phyloP scores from a whole-genome alignment of 2,329 filamentous ascomycete species.

The Curvularia sp. region DNA sequence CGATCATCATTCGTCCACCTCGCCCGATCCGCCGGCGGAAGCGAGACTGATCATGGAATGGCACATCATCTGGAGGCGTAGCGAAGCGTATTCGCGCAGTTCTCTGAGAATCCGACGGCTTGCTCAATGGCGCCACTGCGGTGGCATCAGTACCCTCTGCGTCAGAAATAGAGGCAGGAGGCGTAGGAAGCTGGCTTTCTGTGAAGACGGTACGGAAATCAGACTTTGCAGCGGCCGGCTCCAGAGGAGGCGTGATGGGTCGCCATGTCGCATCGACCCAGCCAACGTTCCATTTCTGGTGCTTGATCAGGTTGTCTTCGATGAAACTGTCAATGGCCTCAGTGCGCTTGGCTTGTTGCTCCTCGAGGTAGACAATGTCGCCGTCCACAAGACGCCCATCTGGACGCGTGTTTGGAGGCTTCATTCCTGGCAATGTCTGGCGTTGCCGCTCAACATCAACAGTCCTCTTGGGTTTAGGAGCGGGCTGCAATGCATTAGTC shows the following conservation, averaged over 20 bases:
- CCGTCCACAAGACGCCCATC: constrained; percentile 76
- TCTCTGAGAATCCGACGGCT: constrained; percentile 35
- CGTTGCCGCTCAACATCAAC: constrained; percentile 66
- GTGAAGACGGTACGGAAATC: constrained; percentile 52
- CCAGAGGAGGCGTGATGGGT: constrained; percentile 79
- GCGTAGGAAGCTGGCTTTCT: constrained; percentile 54
- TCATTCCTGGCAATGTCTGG: constrained; percentile 69
- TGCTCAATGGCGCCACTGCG: constrained; percentile 47
- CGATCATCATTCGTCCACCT: constrained; percentile 85
- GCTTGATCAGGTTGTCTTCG: constrained; percentile 84
- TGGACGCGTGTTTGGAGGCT: constrained; percentile 60
- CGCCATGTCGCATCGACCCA: constrained; percentile 87
- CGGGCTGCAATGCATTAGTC: constrained; percentile 40
- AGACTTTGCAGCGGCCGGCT: constrained; percentile 52
- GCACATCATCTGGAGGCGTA: constrained; percentile 50
- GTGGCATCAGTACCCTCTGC: constrained; percentile 52
- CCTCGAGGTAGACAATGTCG: constrained; percentile 78
- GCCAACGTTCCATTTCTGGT: constrained; percentile 89
- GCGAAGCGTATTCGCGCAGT: constrained; percentile 48
- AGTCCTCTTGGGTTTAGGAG: constrained; percentile 62
- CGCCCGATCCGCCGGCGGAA: constrained; percentile 87
- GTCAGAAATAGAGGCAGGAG: constrained; percentile 56
- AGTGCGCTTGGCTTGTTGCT: constrained; percentile 81
- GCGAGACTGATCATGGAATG: constrained; percentile 61
- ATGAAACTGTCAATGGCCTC: constrained; percentile 82